A percentile compares a stretch with the other conserved stretches of the same genome.
These are phyloP conservation scores for Pyrrhoderma lamaoense DNA, from an alignment of 1,284 basidiomycete species.

Conservation along the genomic window DNA sequence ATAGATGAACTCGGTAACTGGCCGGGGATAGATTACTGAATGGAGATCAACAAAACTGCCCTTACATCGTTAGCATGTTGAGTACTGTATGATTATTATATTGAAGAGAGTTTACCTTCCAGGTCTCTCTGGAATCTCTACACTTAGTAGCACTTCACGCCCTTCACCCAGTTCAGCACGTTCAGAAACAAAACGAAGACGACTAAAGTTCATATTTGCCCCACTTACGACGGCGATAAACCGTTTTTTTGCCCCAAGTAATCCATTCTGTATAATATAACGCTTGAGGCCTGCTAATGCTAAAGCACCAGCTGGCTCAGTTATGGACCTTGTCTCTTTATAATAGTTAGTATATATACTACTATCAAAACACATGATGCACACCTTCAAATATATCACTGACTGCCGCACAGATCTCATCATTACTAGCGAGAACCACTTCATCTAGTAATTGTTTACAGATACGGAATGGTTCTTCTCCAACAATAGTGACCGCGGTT, in stretches of 20 bases:
- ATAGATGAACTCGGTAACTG: slow-evolving; percentile 97
- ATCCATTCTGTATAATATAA: slow-evolving; percentile 75
- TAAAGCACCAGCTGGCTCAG: slow-evolving; percentile 96
- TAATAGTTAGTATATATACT: neutral
- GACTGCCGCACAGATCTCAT: slow-evolving; percentile 97
- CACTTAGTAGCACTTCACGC: slow-evolving; percentile 86
- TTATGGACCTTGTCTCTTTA: slow-evolving; percentile 86
- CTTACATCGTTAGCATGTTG: no score
- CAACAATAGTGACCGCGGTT: slow-evolving; percentile 97
- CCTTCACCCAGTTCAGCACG: slow-evolving; percentile 96
- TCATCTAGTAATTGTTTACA: slow-evolving; percentile 84
- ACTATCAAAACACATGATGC: neutral
- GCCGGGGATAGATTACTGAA: slow-evolving; percentile 81
- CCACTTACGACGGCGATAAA: slow-evolving; percentile 93
- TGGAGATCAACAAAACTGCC: slow-evolving; percentile 84
- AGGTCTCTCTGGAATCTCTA: slow-evolving; percentile 87
- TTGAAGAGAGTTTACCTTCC: slow-evolving; percentile 58
- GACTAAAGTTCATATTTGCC: slow-evolving; percentile 99
- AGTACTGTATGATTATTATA: slow-evolving; percentile 14
- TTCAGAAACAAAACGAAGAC: slow-evolving; percentile 94
- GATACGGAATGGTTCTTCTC: slow-evolving; percentile 91
- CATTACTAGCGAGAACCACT: slow-evolving; percentile 83
- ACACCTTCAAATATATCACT: slow-evolving; percentile 98
- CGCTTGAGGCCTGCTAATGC: slow-evolving; percentile 90
- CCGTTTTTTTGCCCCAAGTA: slow-evolving; percentile 76